Evolutionary conservation across 2,329 filamentous ascomycete genomes (phyloP).

Genomic region (Fusarium pilosicola): DNA sequence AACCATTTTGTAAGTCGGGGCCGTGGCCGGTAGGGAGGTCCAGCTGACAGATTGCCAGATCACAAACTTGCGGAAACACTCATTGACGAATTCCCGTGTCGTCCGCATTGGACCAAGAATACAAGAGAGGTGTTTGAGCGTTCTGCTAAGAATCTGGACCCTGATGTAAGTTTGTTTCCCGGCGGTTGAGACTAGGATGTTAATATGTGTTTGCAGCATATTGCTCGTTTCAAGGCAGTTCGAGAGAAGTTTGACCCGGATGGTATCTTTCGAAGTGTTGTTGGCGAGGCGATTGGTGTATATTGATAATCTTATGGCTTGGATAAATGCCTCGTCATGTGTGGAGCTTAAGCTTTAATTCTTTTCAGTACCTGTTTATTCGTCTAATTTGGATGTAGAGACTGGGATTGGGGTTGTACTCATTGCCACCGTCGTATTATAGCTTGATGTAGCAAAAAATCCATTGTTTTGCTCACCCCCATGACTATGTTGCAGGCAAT

Average conservation of each 20-base stretch:
- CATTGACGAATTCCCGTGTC: neutral
- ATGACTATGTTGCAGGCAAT: neutral
- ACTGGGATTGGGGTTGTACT: rapidly evolving
- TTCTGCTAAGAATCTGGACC: neutral
- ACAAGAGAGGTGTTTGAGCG: conserved; percentile 2
- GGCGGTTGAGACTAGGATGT: rapidly evolving
- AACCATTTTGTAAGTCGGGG: neutral
- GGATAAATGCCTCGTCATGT: neutral
- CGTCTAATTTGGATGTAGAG: rapidly evolving
- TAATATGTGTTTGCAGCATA: neutral
- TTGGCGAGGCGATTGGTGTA: conserved; percentile 2
- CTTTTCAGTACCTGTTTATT: neutral
- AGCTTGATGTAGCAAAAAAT: neutral
- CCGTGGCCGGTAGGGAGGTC: rapidly evolving
- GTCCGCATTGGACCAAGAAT: conserved; percentile 9
- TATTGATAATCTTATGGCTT: neutral
- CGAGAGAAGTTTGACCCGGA: neutral
- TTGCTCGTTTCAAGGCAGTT: neutral
- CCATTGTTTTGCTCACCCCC: neutral
- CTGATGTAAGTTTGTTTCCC: neutral
- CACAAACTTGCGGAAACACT: neutral
- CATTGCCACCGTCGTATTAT: neutral
- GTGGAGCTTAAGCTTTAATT: rapidly evolving
- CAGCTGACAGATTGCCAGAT: neutral
- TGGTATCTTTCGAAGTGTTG: neutral